Evolutionary conservation across 1,284 basidiomycete species (phyloP).

Genomic region (Cryptococcus wingfieldii): DNA sequence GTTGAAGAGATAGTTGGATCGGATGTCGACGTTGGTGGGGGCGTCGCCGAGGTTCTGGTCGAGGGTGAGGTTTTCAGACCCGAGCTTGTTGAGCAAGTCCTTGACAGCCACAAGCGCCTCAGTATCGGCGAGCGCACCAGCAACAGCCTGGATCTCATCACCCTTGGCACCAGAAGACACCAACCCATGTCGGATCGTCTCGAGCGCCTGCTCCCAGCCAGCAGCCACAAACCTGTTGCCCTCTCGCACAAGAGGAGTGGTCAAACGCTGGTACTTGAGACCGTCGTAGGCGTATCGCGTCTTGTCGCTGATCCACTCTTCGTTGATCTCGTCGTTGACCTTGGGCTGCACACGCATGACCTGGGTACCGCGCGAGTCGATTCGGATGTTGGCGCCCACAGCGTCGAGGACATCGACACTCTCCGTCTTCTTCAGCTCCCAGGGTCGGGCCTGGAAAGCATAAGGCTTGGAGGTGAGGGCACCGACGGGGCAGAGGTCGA

Average conservation of each 20-base stretch:
- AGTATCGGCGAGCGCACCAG: constrained; percentile 87
- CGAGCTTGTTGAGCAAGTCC: constrained; percentile 87
- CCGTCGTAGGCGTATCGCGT: constrained; percentile 96
- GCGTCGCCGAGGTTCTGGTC: constrained; percentile 68
- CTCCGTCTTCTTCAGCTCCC: constrained; percentile 99
- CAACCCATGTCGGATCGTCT: constrained; percentile 74
- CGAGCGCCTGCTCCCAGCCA: constrained; percentile 88
- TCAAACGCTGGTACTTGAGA: constrained; percentile 90
- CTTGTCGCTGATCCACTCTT: constrained; percentile 99
- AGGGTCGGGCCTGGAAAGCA: constrained; percentile 92
- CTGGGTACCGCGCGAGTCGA: constrained; percentile 91
- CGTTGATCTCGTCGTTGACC: constrained; percentile 97
- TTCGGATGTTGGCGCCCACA: constrained; percentile 94
- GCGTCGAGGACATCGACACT: constrained; percentile 97
- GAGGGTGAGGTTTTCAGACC: constrained; percentile 87
- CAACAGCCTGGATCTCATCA: constrained; percentile 95
- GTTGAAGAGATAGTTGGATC: constrained; percentile 97
- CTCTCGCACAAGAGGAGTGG: constrained; percentile 83
- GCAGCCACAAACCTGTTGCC: constrained; percentile 89
- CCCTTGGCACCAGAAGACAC: constrained; percentile 74
- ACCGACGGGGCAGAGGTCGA: constrained; percentile 93
- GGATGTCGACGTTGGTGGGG: constrained; percentile 79
- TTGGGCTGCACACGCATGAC: constrained; percentile 97
- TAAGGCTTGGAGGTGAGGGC: constrained; percentile 98
- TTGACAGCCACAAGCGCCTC: constrained; percentile 91